phyloP scores from a whole-genome alignment of 352 stramenopile species.

The Pseudoperonospora humuli region DNA sequence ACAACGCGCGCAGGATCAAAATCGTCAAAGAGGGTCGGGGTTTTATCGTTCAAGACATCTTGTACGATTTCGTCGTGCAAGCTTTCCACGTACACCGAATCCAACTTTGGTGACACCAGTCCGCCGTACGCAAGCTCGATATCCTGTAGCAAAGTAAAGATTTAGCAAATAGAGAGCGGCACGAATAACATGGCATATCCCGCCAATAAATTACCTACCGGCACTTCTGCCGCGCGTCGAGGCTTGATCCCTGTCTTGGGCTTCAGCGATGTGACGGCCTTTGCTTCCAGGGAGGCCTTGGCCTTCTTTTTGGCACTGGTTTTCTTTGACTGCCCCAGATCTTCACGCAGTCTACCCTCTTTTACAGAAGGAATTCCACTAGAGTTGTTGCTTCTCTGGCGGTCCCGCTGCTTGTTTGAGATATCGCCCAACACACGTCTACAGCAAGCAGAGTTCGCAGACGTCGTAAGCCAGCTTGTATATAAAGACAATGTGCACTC shows the following conservation, averaged over 20 bases:
- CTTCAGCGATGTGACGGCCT: conserved; percentile 4
- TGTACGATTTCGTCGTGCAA: conserved; percentile 45
- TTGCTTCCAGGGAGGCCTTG: conserved; percentile 3
- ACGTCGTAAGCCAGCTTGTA: neutral
- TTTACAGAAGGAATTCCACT: conserved; percentile 7
- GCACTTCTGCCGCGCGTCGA: conserved; percentile 23
- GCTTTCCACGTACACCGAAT: conserved; percentile 32
- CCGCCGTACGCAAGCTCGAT: conserved; percentile 71
- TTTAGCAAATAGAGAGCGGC: neutral
- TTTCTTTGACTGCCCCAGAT: conserved; percentile 20
- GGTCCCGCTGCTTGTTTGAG: conserved; percentile 60
- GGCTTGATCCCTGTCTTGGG: conserved; percentile 8
- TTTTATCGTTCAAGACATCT: conserved; percentile 43
- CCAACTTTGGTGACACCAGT: conserved; percentile 24
- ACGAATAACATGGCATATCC: neutral
- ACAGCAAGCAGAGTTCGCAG: conserved; percentile 1
- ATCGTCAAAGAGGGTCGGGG: conserved; percentile 44
- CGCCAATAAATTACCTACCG: conserved; percentile 17
- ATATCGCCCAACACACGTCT: conserved; percentile 70
- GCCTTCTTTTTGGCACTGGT: conserved; percentile 16
- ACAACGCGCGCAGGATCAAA: conserved; percentile 14
- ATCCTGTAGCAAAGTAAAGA: conserved; percentile 27
- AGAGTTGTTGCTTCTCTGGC: conserved; percentile 9
- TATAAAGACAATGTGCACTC: neutral
- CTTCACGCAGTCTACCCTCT: conserved; percentile 19